Evolutionary conservation across 1,284 basidiomycete genomes (phyloP).

Genomic region (Ceratobasidium sp.): DNA sequence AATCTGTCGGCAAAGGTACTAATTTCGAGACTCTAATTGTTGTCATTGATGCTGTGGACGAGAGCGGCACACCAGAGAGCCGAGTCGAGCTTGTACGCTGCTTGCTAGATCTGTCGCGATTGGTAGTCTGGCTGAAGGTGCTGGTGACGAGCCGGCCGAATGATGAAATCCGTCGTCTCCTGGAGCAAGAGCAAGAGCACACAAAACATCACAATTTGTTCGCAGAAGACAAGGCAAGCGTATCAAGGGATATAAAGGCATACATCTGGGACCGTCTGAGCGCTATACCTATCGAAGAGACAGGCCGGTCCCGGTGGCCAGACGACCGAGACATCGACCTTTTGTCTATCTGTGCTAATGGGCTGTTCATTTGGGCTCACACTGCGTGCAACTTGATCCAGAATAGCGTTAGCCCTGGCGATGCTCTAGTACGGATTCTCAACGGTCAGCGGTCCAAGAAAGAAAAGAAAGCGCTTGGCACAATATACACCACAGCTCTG

Average conservation of each 20-base stretch:
- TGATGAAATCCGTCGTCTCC: not conserved
- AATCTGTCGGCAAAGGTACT: not conserved
- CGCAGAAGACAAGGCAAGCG: not conserved
- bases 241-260: not conserved
- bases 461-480: not conserved
- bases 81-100: not conserved
- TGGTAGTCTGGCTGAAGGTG: conserved; percentile 16
- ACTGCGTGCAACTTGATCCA: conserved; percentile 12
- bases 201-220: not conserved
- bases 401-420: not conserved
- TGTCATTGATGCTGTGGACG: conserved; percentile 42
- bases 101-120: not conserved
- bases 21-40: not conserved
- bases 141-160: conserved; percentile 39
- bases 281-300: not conserved
- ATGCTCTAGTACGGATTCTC: not conserved
- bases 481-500: conserved; percentile 18
- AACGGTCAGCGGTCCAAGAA: not conserved
- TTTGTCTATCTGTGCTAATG: conserved; percentile 8
- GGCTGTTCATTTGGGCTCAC: conserved; percentile 39
- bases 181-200: not conserved
- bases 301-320: not conserved
- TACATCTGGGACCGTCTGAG: not conserved
- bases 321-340: not conserved
- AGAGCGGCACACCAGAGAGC: conserved; percentile 2